phyloP scores from a whole-genome alignment of 768 basidiomycete species.

The Boletus barrowsii region DNA sequence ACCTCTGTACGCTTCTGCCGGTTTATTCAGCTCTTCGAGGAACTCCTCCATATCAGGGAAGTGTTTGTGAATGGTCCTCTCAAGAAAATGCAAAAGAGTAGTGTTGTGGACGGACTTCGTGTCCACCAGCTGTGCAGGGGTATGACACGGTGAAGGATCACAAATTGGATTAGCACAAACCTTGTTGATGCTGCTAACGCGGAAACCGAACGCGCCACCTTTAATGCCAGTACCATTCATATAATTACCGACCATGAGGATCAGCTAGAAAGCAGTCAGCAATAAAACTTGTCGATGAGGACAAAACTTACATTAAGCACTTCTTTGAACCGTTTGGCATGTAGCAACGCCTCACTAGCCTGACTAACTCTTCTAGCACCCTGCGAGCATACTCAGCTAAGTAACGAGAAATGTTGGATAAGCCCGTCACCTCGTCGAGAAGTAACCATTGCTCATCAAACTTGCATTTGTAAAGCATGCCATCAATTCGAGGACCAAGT shows the following conservation, averaged over 20 bases:
- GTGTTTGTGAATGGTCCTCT: constrained; percentile 81
- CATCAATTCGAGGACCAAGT: constrained; percentile 80
- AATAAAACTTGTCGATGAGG: neutral
- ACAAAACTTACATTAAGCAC: constrained; percentile 65
- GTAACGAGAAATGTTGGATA: neutral
- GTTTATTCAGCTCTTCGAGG: constrained; percentile 82
- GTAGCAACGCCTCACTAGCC: constrained; percentile 74
- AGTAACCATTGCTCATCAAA: constrained; percentile 86
- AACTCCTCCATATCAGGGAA: constrained; percentile 88
- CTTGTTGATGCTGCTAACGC: constrained; percentile 96
- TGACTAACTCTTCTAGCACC: constrained; percentile 77
- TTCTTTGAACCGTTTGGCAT: constrained; percentile 87
- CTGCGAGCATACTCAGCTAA: constrained; percentile 36
- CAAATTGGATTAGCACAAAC: constrained; percentile 35
- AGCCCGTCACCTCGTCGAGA: constrained; percentile 67
- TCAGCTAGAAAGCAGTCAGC: constrained; percentile 50
- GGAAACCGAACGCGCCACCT: constrained; percentile 96
- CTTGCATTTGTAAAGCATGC: constrained; percentile 90
- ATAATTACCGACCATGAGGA: constrained; percentile 94
- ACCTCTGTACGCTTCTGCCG: constrained; percentile 94
- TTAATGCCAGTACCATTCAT: constrained; percentile 97
- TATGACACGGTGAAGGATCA: neutral
- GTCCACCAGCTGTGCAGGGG: constrained; percentile 75
- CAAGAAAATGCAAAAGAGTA: constrained; percentile 91
- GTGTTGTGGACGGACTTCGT: constrained; percentile 95